phyloP scores from a whole-genome alignment of 2,329 filamentous ascomycete species.

The Paracoccidioides lutzii region DNA sequence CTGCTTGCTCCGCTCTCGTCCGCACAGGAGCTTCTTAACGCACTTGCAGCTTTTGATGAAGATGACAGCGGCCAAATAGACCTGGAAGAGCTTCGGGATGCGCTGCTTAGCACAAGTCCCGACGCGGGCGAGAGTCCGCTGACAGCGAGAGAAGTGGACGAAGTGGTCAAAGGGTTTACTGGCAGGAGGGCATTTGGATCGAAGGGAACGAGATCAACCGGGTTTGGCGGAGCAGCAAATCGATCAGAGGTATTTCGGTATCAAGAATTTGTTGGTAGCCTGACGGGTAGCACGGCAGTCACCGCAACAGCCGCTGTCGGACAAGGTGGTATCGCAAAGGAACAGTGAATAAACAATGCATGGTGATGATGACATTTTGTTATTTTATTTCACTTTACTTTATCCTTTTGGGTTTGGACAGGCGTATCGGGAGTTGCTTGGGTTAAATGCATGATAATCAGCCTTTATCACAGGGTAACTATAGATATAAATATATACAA shows the following conservation, averaged over 20 bases:
- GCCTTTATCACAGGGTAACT: neutral
- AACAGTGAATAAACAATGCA: neutral
- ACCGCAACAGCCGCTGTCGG: neutral
- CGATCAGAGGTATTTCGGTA: constrained; percentile 87
- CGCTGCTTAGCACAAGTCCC: constrained; percentile 67
- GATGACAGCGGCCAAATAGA: constrained; percentile 92
- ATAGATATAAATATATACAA: neutral
- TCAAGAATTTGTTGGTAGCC: constrained; percentile 71
- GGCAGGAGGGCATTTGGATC: constrained; percentile 70
- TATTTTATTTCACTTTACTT: neutral
- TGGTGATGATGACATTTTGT: neutral
- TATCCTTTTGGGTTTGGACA: neutral
- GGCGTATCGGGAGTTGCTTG: neutral
- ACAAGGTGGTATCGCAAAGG: neutral
- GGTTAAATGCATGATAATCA: neutral
- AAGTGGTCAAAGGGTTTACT: constrained; percentile 75
- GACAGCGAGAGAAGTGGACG: constrained; percentile 65
- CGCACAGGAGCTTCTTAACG: constrained; percentile 67
- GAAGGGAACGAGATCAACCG: constrained; percentile 30
- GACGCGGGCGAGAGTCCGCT: constrained; percentile 54
- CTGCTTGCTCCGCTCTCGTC: constrained; percentile 64
- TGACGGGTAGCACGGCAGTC: constrained; percentile 40
- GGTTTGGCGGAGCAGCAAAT: constrained; percentile 41
- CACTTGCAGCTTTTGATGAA: constrained; percentile 89
- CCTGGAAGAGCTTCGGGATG: constrained; percentile 65